phyloP scores from a whole-genome alignment of 2,329 filamentous ascomycete species.

The Cordyceps sp. region DNA sequence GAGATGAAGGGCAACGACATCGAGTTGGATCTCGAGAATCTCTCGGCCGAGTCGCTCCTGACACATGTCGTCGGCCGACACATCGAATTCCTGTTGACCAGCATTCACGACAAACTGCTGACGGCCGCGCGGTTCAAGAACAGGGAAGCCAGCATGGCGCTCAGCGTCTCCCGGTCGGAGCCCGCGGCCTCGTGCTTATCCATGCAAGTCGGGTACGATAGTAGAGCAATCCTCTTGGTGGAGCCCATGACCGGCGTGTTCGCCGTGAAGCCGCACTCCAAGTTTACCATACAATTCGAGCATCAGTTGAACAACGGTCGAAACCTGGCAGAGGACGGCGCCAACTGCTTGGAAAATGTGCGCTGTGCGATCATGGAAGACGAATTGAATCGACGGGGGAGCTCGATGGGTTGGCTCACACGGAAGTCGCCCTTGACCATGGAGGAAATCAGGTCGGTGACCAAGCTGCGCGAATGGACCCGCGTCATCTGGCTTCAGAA shows the following conservation, averaged over 20 bases:
- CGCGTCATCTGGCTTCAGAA: slow-evolving; percentile 54
- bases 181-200: slow-evolving; percentile 51
- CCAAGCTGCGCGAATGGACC: slow-evolving; percentile 47
- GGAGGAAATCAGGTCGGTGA: slow-evolving; percentile 40
- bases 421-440: slow-evolving; percentile 28
- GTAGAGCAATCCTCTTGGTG: slow-evolving; percentile 45
- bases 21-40: slow-evolving; percentile 42
- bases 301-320: slow-evolving; percentile 43
- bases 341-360: slow-evolving; percentile 40
- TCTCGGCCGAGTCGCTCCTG: slow-evolving; percentile 62
- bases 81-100: slow-evolving; percentile 52
- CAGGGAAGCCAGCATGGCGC: slow-evolving; percentile 37
- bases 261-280: slow-evolving; percentile 49
- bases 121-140: slow-evolving; percentile 43
- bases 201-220: slow-evolving; percentile 51
- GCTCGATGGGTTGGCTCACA: slow-evolving; percentile 47
- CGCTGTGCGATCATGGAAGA: slow-evolving; percentile 45
- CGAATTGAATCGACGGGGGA: slow-evolving; percentile 41
- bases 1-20: slow-evolving; percentile 57
- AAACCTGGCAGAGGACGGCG: slow-evolving; percentile 40
- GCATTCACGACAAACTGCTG: slow-evolving; percentile 44
- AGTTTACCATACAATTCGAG: slow-evolving; percentile 40
- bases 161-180: slow-evolving; percentile 41
- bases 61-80: slow-evolving; percentile 62
- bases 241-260: slow-evolving; percentile 68